Conservation (phyloP, 2,329 filamentous ascomycete species). For the Botrytis pseudocinerea region DNA sequence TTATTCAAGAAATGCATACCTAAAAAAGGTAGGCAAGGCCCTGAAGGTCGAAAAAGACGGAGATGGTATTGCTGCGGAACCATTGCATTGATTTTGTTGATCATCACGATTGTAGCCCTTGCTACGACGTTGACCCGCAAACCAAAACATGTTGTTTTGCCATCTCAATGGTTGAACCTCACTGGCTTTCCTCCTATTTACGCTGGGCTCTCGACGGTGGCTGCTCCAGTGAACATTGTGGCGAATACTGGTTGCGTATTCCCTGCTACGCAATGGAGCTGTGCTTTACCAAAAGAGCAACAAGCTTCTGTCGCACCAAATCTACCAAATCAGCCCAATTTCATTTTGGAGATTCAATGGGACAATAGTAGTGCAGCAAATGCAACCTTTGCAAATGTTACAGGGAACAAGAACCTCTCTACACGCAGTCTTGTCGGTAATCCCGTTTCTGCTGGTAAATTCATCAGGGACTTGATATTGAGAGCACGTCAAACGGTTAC, state of each 20-base stretch:
- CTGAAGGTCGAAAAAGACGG: slow-evolving; percentile 63
- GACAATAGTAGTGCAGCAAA: slow-evolving; percentile 56
- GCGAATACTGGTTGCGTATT: slow-evolving; percentile 69
- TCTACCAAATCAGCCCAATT: slow-evolving; percentile 69
- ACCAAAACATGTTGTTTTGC: slow-evolving; percentile 41
- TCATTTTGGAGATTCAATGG: slow-evolving; percentile 77
- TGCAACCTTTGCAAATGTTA: slow-evolving; percentile 46
- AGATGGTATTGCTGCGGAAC: slow-evolving; percentile 59
- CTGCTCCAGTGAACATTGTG: slow-evolving; percentile 66
- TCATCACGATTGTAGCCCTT: slow-evolving; percentile 59
- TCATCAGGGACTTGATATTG: slow-evolving; percentile 38
- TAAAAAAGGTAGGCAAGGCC: slow-evolving; percentile 58
- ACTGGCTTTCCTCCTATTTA: slow-evolving; percentile 86
- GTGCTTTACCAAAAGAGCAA: slow-evolving; percentile 76
- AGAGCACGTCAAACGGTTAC: slow-evolving; percentile 42
- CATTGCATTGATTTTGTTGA: slow-evolving; percentile 52
- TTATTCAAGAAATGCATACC: slow-evolving; percentile 67
- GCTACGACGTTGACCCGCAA: slow-evolving; percentile 53
- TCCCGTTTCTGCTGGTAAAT: slow-evolving; percentile 39
- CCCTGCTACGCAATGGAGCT: slow-evolving; percentile 80
- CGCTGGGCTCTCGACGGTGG: slow-evolving; percentile 77
- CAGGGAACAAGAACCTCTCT: slow-evolving; percentile 33
- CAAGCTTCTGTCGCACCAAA: slow-evolving; percentile 65
- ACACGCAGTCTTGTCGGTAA: slow-evolving; percentile 36
- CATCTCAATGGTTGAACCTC: slow-evolving; percentile 73